Base-by-base conservation (phyloP, 1,284 basidiomycete species). In the Ganoderma resinaceum region DNA sequence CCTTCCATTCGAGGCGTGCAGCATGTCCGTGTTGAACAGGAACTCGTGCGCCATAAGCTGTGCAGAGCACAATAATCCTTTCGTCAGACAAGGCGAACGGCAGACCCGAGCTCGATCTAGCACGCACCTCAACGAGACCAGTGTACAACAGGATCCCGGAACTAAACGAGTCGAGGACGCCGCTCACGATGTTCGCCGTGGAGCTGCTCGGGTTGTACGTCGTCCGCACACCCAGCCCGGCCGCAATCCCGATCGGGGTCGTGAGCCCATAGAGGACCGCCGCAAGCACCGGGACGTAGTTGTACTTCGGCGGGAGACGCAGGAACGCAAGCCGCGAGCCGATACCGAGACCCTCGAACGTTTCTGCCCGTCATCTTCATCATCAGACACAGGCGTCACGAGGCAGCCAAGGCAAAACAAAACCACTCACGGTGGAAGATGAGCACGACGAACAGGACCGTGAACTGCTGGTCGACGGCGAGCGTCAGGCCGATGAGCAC, bases 401-500 rank as follows among this genome's bases (percentile, higher is more conserved):
- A 31, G 23, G 38, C 26, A 31, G 33, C 14, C 6, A 18, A 11
- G 40, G 2, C 7, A 49, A 53, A 58, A 26, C 8, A 53, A 49
- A 61, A 8, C 33, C 5, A 82, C 84, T 74, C 69, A 95, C 94
- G 95, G 78, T 96, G 95, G 82, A 97, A 98, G 77, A 97, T 84
- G 72, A 99, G 82, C 68, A 99, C 97, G 70, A 96, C 83, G 78
- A 99, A 97, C 26, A 99, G 88, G 14, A 93, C 82, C 72, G 88
- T 93, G 82, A 99, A 99, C 61, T 88, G 78, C 33, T 87, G 81
- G 75, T 93, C 89, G 40, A 97, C 95, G 26, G 96, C 96, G 59
- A 99, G 89, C 0, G 97, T 99, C 31, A 99, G 83, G 1, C 97
- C 97, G 74, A 99, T 96, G 73, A 99, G 87, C 53, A 98, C 78